These are phyloP conservation scores for Dacryopinax spathularia DNA, from an alignment of 768 basidiomycete genomes.

Conservation along the genomic window DNA sequence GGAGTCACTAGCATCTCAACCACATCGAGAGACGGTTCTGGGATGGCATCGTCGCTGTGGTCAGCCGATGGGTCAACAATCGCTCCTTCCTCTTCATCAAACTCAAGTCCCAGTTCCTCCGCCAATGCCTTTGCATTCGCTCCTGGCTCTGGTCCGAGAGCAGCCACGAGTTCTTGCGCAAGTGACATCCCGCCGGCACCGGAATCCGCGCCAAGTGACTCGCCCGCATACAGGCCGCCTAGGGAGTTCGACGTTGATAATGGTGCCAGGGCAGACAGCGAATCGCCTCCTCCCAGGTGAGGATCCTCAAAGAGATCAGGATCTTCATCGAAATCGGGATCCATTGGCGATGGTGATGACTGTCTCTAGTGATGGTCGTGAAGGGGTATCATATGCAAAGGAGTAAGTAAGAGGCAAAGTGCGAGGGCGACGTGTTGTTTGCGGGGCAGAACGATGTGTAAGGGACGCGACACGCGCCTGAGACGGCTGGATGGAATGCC, in stretches of 20 bases:
- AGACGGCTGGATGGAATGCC: neutral
- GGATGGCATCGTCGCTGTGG: neutral
- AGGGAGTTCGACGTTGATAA: neutral
- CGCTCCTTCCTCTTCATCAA: constrained; percentile 61
- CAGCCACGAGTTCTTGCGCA: constrained; percentile 75
- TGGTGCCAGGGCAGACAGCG: neutral
- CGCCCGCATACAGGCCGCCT: neutral
- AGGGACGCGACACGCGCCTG: constrained; percentile 2
- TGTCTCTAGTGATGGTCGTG: neutral
- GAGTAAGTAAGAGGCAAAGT: too few species aligned
- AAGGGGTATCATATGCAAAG: constrained; percentile 1
- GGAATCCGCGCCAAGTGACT: neutral
- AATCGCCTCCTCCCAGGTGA: neutral
- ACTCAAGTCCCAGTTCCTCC: constrained; percentile 82
- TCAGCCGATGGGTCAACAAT: constrained; percentile 39
- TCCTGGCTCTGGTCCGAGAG: constrained; percentile 75
- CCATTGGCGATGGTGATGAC: neutral
- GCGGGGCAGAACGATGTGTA: neutral
- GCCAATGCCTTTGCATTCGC: constrained; percentile 62
- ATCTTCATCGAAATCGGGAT: neutral
- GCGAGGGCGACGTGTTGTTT: neutral
- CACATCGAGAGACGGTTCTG: neutral
- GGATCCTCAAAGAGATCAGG: neutral
- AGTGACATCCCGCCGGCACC: constrained; percentile 23
- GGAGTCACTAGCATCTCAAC: neutral